phyloP scores from a whole-genome alignment of 345 rosid genomes.

The Raphanus raphanistrum region DNA sequence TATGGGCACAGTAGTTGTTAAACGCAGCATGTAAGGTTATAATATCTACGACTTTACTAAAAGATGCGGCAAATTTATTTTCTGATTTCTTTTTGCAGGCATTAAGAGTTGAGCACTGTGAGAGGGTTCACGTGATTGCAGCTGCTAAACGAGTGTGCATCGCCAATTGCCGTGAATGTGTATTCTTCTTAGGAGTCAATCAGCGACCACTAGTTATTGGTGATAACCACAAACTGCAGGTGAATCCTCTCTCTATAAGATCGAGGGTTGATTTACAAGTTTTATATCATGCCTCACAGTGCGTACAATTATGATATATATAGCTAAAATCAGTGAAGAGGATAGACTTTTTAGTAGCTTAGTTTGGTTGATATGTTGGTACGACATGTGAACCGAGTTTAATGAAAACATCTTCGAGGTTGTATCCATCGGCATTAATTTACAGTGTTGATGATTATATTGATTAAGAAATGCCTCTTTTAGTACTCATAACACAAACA shows the following conservation, averaged over 20 bases:
- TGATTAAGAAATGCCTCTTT: background rate
- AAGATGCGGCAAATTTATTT: slow-evolving; percentile 2
- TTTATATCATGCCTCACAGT: too few relatives aligned
- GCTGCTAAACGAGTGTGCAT: slow-evolving; percentile 90
- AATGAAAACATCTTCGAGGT: slow-evolving; percentile 11
- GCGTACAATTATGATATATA: too few relatives aligned
- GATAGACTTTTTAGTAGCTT: background rate
- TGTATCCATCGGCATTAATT: background rate
- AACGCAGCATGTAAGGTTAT: background rate
- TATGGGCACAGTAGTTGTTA: slow-evolving; percentile 30
- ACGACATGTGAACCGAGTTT: slow-evolving; percentile 1
- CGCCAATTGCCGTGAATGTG: slow-evolving; percentile 95
- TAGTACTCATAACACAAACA: background rate
- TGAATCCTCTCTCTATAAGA: slow-evolving; percentile 25
- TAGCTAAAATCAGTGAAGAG: too few relatives aligned
- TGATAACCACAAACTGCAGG: slow-evolving; percentile 98
- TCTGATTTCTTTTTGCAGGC: slow-evolving; percentile 58
- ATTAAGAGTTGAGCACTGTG: slow-evolving; percentile 93
- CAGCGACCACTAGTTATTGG: slow-evolving; percentile 95
- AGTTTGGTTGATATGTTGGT: slow-evolving; percentile 10
- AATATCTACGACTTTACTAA: slow-evolving; percentile 1
- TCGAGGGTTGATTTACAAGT: too few relatives aligned
- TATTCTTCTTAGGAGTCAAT: slow-evolving; percentile 96
- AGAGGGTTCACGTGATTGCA: slow-evolving; percentile 92
- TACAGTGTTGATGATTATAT: background rate